Percentiles rank a stretch among this genome's conserved stretches.
phyloP scores from a whole-genome alignment of 1,284 basidiomycete genomes.

The Ceratorhiza oryzae-sativae region DNA sequence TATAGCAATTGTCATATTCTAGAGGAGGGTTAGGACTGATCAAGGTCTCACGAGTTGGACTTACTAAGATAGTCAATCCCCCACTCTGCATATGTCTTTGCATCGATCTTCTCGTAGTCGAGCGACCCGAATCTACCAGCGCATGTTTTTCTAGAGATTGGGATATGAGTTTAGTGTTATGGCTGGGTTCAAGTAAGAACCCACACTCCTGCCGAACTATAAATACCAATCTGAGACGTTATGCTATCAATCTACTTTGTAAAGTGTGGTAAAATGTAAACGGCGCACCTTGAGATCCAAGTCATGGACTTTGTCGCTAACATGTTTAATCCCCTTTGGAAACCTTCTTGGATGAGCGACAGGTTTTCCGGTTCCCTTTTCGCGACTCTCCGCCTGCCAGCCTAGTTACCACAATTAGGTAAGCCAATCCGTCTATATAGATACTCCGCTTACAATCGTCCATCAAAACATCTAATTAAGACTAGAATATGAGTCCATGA shows the following conservation, averaged over 20 bases:
- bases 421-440: too few relatives aligned
- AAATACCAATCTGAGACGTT: conserved; percentile 55
- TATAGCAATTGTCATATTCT: conserved; percentile 60
- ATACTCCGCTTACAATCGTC: too few relatives aligned
- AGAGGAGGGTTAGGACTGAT: conserved; percentile 18
- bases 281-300: conserved; percentile 54
- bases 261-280: neutral
- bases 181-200: conserved; percentile 38
- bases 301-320: conserved; percentile 54
- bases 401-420: conserved; percentile 43
- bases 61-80: conserved; percentile 56
- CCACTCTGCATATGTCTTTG: conserved; percentile 57
- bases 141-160: conserved; percentile 52
- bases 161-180: neutral
- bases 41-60: conserved; percentile 32
- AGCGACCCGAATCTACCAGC: conserved; percentile 56
- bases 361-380: conserved; percentile 45
- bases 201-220: conserved; percentile 57
- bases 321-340: conserved; percentile 56
- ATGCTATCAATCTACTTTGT: neutral
- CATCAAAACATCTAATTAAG: conserved; percentile 46
- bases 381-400: conserved; percentile 51
- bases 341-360: conserved; percentile 54
- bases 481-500: neutral
- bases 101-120: conserved; percentile 59